Evolutionary conservation across 2,329 filamentous ascomycete species (phyloP).

Genomic region (Calonectria hongkongensis): DNA sequence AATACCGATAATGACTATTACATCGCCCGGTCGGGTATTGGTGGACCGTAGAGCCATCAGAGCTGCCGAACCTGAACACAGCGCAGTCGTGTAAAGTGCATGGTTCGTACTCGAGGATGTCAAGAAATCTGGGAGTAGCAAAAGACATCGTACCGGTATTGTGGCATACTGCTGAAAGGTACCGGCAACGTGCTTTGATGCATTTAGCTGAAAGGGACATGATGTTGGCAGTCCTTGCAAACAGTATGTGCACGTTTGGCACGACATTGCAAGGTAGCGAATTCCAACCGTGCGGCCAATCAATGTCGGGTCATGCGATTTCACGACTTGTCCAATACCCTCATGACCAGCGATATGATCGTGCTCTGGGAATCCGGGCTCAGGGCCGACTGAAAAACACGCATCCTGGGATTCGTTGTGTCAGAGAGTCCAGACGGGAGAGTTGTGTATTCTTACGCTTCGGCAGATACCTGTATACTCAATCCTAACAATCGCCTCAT

Average conservation of each 20-base stretch:
- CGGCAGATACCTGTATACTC: slow-evolving; percentile 24
- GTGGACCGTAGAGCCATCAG: not conserved
- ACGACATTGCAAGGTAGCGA: slow-evolving; percentile 15
- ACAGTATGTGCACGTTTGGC: slow-evolving; percentile 17
- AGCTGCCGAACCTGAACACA: not conserved
- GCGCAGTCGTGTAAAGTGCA: not conserved
- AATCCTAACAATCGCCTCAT: slow-evolving; percentile 20
- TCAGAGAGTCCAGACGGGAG: not conserved
- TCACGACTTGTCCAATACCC: slow-evolving; percentile 17
- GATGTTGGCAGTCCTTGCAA: not conserved
- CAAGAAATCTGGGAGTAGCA: not conserved
- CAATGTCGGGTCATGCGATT: not conserved
- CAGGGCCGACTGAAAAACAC: slow-evolving; percentile 24
- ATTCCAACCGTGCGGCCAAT: slow-evolving; percentile 10
- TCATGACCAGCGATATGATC: slow-evolving; percentile 25
- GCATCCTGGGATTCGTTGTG: not conserved
- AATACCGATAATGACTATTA: slow-evolving; percentile 11
- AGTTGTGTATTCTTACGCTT: not conserved
- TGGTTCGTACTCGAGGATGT: not conserved
- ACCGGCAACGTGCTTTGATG: slow-evolving; percentile 10
- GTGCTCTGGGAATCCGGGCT: slow-evolving; percentile 2
- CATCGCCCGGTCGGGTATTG: not conserved
- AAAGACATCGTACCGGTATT: not conserved
- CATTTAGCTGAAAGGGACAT: slow-evolving; percentile 11
- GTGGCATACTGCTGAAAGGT: slow-evolving; percentile 28